These are phyloP conservation scores for Ganoderma sp. DNA, from an alignment of 1,284 basidiomycete genomes.

Conservation along the genomic window DNA sequence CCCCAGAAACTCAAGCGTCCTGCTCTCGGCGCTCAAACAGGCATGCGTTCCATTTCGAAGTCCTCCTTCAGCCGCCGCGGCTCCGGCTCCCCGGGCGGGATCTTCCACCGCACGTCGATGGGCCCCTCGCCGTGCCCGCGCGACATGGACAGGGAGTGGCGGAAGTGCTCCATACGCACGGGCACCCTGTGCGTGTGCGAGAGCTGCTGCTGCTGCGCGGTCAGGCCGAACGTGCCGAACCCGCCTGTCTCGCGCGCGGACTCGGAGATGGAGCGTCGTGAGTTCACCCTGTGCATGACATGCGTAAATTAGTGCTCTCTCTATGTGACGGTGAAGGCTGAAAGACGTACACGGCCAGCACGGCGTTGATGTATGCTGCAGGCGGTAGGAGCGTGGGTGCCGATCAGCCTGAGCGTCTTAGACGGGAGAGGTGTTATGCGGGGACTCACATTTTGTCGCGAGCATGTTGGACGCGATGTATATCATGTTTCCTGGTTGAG, in stretches of 20 bases:
- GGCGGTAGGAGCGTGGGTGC: too few species aligned
- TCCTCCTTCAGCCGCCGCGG: background rate
- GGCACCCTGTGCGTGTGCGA: background rate
- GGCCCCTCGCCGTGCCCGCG: background rate
- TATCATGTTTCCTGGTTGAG: slow-evolving; percentile 2
- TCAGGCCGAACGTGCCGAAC: slow-evolving; percentile 8
- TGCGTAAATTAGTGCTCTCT: too few species aligned
- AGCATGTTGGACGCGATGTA: slow-evolving; percentile 9
- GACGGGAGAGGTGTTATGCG: background rate
- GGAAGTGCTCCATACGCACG: background rate
- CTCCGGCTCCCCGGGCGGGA: background rate
- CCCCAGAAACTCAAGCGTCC: too few species aligned
- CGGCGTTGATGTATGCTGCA: slow-evolving; percentile 7
- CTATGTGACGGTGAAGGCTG: too few species aligned
- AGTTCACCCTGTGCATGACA: background rate
- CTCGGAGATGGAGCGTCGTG: background rate
- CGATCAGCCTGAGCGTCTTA: too few species aligned
- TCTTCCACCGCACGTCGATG: slow-evolving; percentile 5
- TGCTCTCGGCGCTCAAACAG: too few species aligned
- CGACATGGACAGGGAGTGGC: background rate
- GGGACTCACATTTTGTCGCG: slow-evolving; percentile 4
- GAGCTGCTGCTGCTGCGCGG: background rate
- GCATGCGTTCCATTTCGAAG: background rate
- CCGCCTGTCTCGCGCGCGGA: background rate
- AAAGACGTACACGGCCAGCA: slow-evolving; percentile 5